A percentile compares a stretch with the other conserved stretches of the same genome.
Evolutionary conservation across 139 green algal genomes (phyloP).

Genomic region (Chlamydomonas schloesseri): DNA sequence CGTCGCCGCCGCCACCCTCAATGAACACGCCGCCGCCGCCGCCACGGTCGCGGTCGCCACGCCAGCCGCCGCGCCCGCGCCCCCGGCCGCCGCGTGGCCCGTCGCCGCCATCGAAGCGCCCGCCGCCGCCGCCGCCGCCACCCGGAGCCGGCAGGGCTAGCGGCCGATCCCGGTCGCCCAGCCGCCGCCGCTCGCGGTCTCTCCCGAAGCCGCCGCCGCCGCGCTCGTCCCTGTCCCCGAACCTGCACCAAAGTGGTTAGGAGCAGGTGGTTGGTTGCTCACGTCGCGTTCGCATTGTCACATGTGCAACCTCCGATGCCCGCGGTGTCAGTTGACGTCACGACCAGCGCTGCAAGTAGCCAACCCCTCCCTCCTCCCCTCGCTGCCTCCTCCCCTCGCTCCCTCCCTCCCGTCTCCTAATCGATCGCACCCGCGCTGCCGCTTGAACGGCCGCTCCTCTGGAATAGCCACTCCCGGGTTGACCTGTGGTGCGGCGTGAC

Average conservation of each 20-base stretch:
- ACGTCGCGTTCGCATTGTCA: no score
- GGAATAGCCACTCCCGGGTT: conserved; percentile 27
- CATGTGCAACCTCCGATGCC: no score
- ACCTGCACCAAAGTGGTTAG: no score
- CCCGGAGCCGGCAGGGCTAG: conserved; percentile 7
- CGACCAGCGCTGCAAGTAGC: no score
- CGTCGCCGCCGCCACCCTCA: no score
- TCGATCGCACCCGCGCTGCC: neutral
- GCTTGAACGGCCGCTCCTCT: conserved; percentile 17
- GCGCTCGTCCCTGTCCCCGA: neutral
- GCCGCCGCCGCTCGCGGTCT: neutral
- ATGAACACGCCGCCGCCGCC: no score
- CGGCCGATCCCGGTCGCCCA: neutral
- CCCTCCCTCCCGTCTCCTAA: no score
- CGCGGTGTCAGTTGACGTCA: no score
- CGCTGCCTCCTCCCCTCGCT: no score
- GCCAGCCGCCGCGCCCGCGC: no score
- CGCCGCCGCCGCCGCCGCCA: neutral
- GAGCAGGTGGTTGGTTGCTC: no score
- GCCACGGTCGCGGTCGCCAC: no score
- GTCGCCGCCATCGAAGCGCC: neutral
- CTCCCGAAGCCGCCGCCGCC: neutral
- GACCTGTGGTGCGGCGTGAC: neutral
- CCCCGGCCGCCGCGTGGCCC: neutral
- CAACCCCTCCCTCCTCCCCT: neutral